Evolutionary conservation across 805 yeast species (phyloP).

Genomic region (Cyberlindnera misumaiensis): DNA sequence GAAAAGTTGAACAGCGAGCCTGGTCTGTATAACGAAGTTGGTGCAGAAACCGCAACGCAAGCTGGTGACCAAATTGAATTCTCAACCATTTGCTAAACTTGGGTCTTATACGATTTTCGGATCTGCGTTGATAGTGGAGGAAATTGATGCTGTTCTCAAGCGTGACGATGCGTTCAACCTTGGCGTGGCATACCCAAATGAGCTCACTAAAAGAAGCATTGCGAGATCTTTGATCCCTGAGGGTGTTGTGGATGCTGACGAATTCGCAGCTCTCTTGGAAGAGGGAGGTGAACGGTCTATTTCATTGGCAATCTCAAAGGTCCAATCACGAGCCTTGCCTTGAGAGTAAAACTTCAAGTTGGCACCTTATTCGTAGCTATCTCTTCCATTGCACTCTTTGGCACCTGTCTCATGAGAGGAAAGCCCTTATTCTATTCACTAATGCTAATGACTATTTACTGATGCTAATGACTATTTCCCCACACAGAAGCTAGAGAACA

Average conservation of each 20-base stretch:
- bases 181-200: constrained; percentile 8
- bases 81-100: too few species aligned
- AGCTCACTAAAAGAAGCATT: background rate
- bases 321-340: too few species aligned
- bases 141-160: constrained; percentile 9
- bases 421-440: too few species aligned
- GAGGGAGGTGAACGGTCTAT: too few species aligned
- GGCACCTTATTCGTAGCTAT: too few species aligned
- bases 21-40: constrained; percentile 2
- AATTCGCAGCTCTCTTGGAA: background rate
- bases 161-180: constrained; percentile 12
- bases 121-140: constrained; percentile 4
- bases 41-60: constrained; percentile 4
- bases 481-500: constrained; percentile 87
- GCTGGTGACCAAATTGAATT: background rate
- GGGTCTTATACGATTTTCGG: constrained; percentile 9
- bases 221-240: background rate
- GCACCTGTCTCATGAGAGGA: too few species aligned
- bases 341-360: too few species aligned
- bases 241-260: background rate
- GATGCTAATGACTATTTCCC: constrained; percentile 61
- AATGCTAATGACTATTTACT: constrained; percentile 40
- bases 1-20: constrained; percentile 4
- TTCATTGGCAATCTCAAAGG: too few species aligned
- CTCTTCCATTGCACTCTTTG: too few species aligned